A percentile compares a stretch with the other conserved stretches of the same genome.
Evolutionary conservation across 306 rosid genomes (phyloP).

Genomic region (Vigna trinervia): DNA sequence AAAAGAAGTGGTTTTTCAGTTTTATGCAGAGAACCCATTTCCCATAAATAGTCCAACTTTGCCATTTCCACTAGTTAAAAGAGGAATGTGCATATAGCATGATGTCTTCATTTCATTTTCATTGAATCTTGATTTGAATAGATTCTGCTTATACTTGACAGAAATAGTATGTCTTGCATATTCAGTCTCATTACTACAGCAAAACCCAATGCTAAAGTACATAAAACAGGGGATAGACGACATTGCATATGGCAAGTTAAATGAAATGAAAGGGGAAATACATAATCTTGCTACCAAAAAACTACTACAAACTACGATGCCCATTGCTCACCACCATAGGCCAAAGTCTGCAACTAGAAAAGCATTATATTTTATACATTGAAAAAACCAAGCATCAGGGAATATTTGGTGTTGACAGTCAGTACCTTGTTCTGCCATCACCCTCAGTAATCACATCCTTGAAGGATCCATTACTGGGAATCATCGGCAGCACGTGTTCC

Average conservation of each 20-base stretch:
- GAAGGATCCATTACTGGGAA: slow-evolving; percentile 89
- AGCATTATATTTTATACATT: slow-evolving; percentile 23
- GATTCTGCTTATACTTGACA: not conserved
- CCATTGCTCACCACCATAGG: not conserved
- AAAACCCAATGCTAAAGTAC: not conserved
- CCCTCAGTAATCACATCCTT: slow-evolving; percentile 89
- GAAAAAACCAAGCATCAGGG: slow-evolving; percentile 38
- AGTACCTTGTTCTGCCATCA: slow-evolving; percentile 75
- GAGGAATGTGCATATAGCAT: not conserved
- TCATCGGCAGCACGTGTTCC: slow-evolving; percentile 95
- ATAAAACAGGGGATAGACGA: not conserved
- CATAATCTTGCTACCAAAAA: slow-evolving; percentile 2
- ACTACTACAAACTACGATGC: slow-evolving; percentile 23
- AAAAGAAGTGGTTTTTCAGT: no score
- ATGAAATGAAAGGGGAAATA: slow-evolving; percentile 14
- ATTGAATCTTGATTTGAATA: not conserved
- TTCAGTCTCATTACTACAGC: not conserved
- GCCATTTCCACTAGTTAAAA: slow-evolving; percentile 5
- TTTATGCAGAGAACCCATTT: no score
- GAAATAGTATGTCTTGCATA: slow-evolving; percentile 19
- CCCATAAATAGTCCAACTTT: no score
- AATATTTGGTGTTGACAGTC: not conserved
- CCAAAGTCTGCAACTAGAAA: not conserved
- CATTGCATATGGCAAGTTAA: not conserved
- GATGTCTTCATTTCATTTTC: slow-evolving; percentile 1